Evolutionary conservation across 192 early-diverging fungal genomes (phyloP).

Genomic region (Coemansia guatemalensis): DNA sequence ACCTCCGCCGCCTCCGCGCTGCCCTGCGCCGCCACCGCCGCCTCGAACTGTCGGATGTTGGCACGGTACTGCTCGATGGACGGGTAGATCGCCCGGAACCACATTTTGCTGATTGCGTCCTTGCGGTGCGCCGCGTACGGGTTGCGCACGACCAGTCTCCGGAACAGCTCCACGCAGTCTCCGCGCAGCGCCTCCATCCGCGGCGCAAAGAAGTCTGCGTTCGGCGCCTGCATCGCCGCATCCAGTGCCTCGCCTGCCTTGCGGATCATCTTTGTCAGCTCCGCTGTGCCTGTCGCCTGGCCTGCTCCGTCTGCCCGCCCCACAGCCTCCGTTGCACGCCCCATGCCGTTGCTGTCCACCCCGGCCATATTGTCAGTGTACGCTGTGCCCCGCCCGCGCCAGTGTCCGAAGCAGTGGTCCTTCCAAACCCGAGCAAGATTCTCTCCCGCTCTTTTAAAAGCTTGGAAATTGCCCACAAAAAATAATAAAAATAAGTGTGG

Average conservation of each 20-base stretch:
- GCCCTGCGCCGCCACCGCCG: background rate
- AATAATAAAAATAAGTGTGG: too few relatives aligned
- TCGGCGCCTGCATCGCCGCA: slow-evolving; percentile 15
- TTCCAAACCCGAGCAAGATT: too few relatives aligned
- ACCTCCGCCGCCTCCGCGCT: slow-evolving; percentile 17
- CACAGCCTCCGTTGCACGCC: background rate
- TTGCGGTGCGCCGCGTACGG: slow-evolving; percentile 48
- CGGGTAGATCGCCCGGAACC: slow-evolving; percentile 42
- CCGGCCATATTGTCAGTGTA: slow-evolving; percentile 3
- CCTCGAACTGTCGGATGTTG: slow-evolving; percentile 35
- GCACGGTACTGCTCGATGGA: slow-evolving; percentile 48
- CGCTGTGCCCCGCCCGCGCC: background rate
- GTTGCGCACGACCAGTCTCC: slow-evolving; percentile 43
- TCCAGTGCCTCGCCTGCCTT: slow-evolving; percentile 31
- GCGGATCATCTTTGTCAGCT: slow-evolving; percentile 46
- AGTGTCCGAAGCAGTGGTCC: too few relatives aligned
- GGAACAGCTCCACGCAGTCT: slow-evolving; percentile 42
- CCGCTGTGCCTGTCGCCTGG: slow-evolving; percentile 33
- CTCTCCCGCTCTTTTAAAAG: too few relatives aligned
- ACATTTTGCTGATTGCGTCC: slow-evolving; percentile 47
- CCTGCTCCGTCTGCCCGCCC: slow-evolving; percentile 6
- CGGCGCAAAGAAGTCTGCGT: slow-evolving; percentile 33
- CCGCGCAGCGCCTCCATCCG: slow-evolving; percentile 32
- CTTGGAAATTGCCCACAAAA: too few relatives aligned
- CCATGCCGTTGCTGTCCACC: background rate